Evolutionary conservation across 1,284 basidiomycete genomes (phyloP).

Genomic region (Fomitopsis schrenkii): DNA sequence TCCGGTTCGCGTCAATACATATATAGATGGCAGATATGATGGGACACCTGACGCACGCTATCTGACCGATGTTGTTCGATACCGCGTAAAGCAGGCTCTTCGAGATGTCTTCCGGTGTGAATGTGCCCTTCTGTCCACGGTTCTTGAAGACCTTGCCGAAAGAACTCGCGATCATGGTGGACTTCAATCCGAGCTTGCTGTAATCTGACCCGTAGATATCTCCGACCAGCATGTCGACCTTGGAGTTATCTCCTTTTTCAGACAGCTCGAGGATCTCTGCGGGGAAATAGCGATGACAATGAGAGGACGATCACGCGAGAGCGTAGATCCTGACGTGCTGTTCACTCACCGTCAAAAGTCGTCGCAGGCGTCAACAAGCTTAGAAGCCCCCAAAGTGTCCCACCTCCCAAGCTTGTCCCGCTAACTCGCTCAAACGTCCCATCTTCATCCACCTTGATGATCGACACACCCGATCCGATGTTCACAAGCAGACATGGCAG

Average conservation of each 20-base stretch:
- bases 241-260: slow-evolving; percentile 89
- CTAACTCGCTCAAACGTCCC: slow-evolving; percentile 96
- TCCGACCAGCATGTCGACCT: slow-evolving; percentile 98
- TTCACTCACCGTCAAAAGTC: slow-evolving; percentile 85
- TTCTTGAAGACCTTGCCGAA: slow-evolving; percentile 99
- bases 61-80: slow-evolving; percentile 99
- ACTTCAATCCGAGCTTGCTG: slow-evolving; percentile 91
- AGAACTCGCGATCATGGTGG: slow-evolving; percentile 95
- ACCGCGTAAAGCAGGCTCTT: slow-evolving; percentile 93
- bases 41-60: slow-evolving; percentile 73
- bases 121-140: slow-evolving; percentile 73
- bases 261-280: slow-evolving; percentile 95
- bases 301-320: slow-evolving; percentile 9
- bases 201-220: slow-evolving; percentile 99
- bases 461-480: slow-evolving; percentile 96
- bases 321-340: background rate
- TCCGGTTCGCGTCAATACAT: background rate
- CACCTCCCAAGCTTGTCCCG: slow-evolving; percentile 97
- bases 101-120: slow-evolving; percentile 93
- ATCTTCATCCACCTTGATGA: slow-evolving; percentile 96
- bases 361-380: slow-evolving; percentile 94
- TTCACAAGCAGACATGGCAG: slow-evolving; percentile 97
- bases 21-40: background rate
- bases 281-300: background rate
- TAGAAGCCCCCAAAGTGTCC: slow-evolving; percentile 97